A percentile compares a stretch with the other conserved stretches of the same genome.
Conservation (phyloP, 768 basidiomycete genomes). For the Termitomyces titanicus region DNA sequence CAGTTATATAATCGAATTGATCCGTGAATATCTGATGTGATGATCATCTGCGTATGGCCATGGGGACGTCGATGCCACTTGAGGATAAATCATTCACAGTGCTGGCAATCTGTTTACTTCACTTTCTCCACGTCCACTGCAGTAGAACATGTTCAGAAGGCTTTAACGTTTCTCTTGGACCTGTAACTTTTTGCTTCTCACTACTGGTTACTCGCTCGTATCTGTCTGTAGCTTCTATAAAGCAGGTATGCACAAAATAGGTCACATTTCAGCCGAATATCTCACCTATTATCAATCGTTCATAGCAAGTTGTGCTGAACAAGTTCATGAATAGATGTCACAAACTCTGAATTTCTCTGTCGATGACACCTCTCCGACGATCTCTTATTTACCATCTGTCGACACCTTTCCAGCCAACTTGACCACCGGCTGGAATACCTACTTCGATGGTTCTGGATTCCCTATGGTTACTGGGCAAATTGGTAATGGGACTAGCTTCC, state of each 20-base stretch:
- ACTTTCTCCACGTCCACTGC: neutral
- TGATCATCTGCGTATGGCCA: neutral
- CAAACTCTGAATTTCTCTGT: slow-evolving; percentile 27
- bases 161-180: neutral
- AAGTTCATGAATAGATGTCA: slow-evolving; percentile 13
- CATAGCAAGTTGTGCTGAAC: neutral
- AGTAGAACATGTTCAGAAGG: neutral
- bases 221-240: neutral
- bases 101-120: neutral
- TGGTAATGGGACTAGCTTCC: slow-evolving; percentile 55
- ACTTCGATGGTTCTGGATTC: slow-evolving; percentile 50
- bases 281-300: neutral
- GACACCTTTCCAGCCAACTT: slow-evolving; percentile 52
- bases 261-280: neutral
- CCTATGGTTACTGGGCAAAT: slow-evolving; percentile 33
- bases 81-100: slow-evolving; percentile 1
- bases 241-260: neutral
- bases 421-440: slow-evolving; percentile 65
- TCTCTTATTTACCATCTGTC: slow-evolving; percentile 57
- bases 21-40: neutral
- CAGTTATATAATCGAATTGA: too few relatives aligned
- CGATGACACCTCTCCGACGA: slow-evolving; percentile 64
- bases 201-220: neutral
- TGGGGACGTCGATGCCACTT: slow-evolving; percentile 4
- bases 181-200: neutral